These are phyloP conservation scores for Raphidocelis subcapitata DNA, from an alignment of 139 green algal genomes.

Conservation along the genomic window DNA sequence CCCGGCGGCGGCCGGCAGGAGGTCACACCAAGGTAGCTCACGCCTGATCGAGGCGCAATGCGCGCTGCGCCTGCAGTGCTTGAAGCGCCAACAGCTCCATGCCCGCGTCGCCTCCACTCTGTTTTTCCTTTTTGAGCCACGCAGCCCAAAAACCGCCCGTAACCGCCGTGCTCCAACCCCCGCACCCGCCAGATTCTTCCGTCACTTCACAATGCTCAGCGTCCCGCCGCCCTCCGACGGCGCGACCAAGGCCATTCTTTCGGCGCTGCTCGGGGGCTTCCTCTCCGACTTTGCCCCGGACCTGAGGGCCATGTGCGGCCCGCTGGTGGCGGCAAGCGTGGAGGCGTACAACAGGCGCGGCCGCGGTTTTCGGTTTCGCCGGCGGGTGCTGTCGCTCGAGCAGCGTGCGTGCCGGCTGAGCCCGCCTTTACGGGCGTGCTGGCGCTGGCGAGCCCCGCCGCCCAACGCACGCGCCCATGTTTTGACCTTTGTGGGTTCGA, in stretches of 20 bases:
- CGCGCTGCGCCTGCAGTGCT: conserved; percentile 60
- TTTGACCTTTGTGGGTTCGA: too few species aligned
- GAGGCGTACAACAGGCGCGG: conserved; percentile 63
- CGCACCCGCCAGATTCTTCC: conserved; percentile 74
- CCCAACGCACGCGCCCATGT: too few species aligned
- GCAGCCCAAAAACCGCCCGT: conserved; percentile 69
- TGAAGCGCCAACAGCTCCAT: too few species aligned
- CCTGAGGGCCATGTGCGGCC: conserved; percentile 37
- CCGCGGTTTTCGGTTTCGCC: too few species aligned
- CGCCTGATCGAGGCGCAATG: too few species aligned
- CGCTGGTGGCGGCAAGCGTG: conserved; percentile 68
- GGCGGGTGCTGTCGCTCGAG: too few species aligned
- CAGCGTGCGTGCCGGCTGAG: too few species aligned
- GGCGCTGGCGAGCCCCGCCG: too few species aligned
- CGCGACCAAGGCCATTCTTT: conserved; percentile 77
- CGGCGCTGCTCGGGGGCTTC: conserved; percentile 75
- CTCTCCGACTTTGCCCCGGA: conserved; percentile 65
- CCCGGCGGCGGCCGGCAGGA: conserved; percentile 79
- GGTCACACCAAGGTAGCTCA: conserved; percentile 66
- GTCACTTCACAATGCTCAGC: conserved; percentile 84
- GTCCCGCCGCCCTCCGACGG: conserved; percentile 57
- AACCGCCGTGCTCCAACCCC: conserved; percentile 64
- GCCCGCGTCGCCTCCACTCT: too few species aligned
- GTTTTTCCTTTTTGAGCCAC: too few species aligned
- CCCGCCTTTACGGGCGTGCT: too few species aligned